phyloP scores from a whole-genome alignment of 805 yeast genomes.

The Saturnispora hagleri region DNA sequence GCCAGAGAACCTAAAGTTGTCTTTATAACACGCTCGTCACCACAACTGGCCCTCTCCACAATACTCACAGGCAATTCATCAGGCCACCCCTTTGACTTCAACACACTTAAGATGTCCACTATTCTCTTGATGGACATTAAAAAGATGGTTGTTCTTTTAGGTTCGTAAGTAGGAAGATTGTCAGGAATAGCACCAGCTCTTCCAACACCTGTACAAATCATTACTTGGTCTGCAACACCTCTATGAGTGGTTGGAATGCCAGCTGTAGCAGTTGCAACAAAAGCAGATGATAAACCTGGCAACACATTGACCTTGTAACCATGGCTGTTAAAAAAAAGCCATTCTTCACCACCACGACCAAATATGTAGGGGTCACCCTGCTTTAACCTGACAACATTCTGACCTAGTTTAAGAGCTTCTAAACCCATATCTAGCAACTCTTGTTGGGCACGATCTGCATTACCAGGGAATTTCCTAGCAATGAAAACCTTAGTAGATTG shows the following conservation, averaged over 20 bases:
- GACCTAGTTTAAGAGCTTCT: conserved; percentile 51
- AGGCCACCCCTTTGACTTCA: conserved; percentile 53
- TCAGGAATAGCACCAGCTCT: conserved; percentile 71
- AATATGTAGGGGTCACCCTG: conserved; percentile 97
- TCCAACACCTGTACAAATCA: conserved; percentile 93
- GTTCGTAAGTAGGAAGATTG: conserved; percentile 61
- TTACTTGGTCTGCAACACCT: conserved; percentile 84
- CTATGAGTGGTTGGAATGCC: conserved; percentile 88
- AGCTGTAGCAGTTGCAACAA: conserved; percentile 78
- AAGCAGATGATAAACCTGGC: conserved; percentile 85
- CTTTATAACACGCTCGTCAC: conserved; percentile 80
- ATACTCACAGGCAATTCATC: conserved; percentile 68
- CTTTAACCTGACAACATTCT: conserved; percentile 77
- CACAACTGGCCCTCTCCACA: conserved; percentile 86
- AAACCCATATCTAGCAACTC: conserved; percentile 73
- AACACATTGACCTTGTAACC: conserved; percentile 69
- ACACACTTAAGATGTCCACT: conserved; percentile 41
- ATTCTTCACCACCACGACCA: conserved; percentile 96
- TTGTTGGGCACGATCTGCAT: conserved; percentile 88
- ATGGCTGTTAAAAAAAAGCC: conserved; percentile 49
- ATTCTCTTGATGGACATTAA: conserved; percentile 84
- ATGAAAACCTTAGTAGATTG: conserved; percentile 64
- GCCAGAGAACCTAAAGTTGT: conserved; percentile 61
- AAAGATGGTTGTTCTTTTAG: conserved; percentile 73
- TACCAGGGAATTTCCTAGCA: conserved; percentile 93